Conservation (phyloP, 2,329 filamentous ascomycete species). For the Clonostachys rosea region DNA sequence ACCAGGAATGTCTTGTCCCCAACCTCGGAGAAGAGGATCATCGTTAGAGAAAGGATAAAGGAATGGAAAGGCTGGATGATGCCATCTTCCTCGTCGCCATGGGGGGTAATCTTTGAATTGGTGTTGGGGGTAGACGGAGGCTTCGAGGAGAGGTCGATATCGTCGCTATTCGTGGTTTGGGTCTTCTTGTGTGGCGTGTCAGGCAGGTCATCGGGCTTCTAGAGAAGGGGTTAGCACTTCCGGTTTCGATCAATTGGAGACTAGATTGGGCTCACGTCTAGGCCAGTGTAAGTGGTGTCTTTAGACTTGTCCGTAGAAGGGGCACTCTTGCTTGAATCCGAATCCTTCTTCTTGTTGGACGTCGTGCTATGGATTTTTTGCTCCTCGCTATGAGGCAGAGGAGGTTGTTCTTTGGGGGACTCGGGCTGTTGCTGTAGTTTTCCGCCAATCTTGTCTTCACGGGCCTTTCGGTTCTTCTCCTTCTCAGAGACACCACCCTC, state of each 20-base stretch:
- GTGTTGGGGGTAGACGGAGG: background rate
- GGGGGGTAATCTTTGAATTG: conserved; percentile 1
- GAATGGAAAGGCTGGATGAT: conserved; percentile 82
- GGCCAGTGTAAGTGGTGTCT: conserved; percentile 24
- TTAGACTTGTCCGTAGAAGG: conserved; percentile 33
- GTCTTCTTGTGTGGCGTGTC: conserved; percentile 72
- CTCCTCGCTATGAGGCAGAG: conserved; percentile 76
- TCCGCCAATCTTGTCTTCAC: conserved; percentile 61
- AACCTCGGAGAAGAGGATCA: conserved; percentile 96
- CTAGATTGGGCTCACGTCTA: conserved; percentile 18
- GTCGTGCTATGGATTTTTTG: conserved; percentile 52
- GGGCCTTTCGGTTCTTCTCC: conserved; percentile 66
- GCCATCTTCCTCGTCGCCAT: conserved; percentile 38
- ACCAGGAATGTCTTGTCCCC: conserved; percentile 99
- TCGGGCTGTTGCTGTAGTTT: conserved; percentile 72
- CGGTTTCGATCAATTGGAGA: too few species aligned
- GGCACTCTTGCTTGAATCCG: too few species aligned
- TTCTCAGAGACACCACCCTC: conserved; percentile 89
- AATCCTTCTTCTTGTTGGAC: conserved; percentile 31
- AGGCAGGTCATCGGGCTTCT: conserved; percentile 82
- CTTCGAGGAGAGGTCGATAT: conserved; percentile 42
- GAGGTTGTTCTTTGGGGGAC: conserved; percentile 79
- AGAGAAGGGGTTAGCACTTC: background rate
- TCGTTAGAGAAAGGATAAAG: conserved; percentile 85
- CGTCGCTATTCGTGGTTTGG: conserved; percentile 59